Evolutionary conservation across 208 protist species (phyloP), one percentile per base, ranked within the genome.

Genomic region (Strigomonas culicis): DNA sequence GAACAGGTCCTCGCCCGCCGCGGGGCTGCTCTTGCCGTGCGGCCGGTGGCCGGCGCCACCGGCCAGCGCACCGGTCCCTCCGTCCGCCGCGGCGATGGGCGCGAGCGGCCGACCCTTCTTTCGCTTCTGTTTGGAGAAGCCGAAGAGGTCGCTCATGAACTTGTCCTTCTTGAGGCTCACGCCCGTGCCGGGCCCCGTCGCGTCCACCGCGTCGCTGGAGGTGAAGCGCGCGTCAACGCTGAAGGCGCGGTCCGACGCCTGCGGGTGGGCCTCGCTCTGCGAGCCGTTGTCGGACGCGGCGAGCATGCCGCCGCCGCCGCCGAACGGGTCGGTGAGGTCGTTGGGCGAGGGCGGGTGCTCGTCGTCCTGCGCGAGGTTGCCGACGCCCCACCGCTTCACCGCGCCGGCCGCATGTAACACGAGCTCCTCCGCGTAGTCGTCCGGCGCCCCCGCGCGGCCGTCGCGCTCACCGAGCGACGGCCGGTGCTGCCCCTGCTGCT

Each of bases 111-210:
- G 7, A 15, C 50, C 41, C 25, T 34, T 31, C 44, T 44, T 64
- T 17, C 27, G 59, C 56, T 55, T 58, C 17, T 61, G 63, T 17
- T 59, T 65, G 21, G 22, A 21, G 19, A 27, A 49, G 27, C 75
- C 68, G 61, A 86, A 86, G 59, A 86, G 78, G 64, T 79, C 71
- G 51, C 72, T 80, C 28, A 86, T 62, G 52, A 86, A 74, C 44
- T 75, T 77, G 27, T 72, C 67, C 43, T 83, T 79, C 46, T 77
- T 43, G 17, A 52, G 36, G 34, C 11, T 44, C 44, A 28, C 25
- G 25, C 21, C 44, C 4, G 6, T 8, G 34, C 10, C 10, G 7
- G 4, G 34, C 34, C 10, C 34, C 7, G 7, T 10, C 7, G 7
- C 10, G 34, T 4, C 34, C 34, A 39, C 34, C 34, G 4, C 34